Conservation (phyloP, 345 rosid species). For the Gossypium arboreum region DNA sequence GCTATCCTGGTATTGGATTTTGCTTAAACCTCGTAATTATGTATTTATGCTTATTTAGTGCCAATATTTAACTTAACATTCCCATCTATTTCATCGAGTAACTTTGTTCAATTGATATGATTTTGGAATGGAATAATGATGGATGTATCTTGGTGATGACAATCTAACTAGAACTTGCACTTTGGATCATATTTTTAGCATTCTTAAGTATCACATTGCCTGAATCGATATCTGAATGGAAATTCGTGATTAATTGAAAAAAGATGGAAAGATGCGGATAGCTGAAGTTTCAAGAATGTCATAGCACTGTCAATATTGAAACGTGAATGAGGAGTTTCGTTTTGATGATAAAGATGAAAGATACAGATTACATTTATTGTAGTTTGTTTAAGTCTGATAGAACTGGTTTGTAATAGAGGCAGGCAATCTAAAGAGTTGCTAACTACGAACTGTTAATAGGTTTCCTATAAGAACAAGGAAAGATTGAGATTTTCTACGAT, state of each 20-base stretch:
- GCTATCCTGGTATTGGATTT: conserved; percentile 60
- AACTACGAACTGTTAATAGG: background rate
- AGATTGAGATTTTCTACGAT: background rate
- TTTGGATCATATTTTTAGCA: background rate
- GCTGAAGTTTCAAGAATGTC: background rate
- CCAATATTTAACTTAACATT: background rate
- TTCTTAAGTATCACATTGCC: conserved; percentile 1
- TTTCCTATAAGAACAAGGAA: background rate
- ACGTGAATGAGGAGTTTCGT: background rate
- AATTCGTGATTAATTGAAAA: background rate
- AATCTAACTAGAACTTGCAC: background rate
- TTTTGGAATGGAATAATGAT: background rate
- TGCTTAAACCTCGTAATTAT: conserved; percentile 9
- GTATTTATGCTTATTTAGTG: background rate
- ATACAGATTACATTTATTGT: background rate
- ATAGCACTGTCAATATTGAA: background rate
- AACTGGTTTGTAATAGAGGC: too few species aligned
- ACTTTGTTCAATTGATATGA: conserved; percentile 14
- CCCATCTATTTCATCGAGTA: background rate
- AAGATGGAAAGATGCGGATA: background rate
- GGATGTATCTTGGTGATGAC: background rate
- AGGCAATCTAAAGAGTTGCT: too few species aligned
- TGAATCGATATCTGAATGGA: background rate
- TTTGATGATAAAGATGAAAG: too few species aligned
- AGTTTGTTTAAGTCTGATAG: background rate